These are phyloP conservation scores for Nicotiana sylvestris DNA, from an alignment of 257 asterid species.

Conservation along the genomic window DNA sequence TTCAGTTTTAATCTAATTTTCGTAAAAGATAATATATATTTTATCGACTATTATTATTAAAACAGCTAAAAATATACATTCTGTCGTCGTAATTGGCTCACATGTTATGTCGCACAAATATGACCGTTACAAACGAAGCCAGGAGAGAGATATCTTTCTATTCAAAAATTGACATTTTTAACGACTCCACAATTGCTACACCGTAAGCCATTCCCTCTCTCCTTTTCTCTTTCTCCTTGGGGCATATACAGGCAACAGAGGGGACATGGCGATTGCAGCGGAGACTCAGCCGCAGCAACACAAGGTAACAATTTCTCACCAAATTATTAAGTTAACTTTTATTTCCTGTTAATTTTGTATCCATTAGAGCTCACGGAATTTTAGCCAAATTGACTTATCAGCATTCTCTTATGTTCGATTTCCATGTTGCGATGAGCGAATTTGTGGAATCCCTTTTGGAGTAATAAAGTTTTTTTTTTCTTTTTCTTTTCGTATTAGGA, in stretches of 20 bases:
- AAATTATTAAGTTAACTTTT: not conserved
- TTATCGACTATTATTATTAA: too few species aligned
- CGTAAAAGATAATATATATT: too few species aligned
- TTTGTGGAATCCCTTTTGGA: not conserved
- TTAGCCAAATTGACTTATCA: not conserved
- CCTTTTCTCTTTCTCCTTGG: not conserved
- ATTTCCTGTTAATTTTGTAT: not conserved
- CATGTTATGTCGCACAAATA: not conserved
- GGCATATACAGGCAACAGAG: not conserved
- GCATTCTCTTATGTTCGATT: not conserved
- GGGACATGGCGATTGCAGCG: constrained; percentile 45
- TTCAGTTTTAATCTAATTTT: too few species aligned
- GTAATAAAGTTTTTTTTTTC: not conserved
- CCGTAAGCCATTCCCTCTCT: not conserved
- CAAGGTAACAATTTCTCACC: constrained; percentile 33
- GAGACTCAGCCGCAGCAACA: constrained; percentile 46
- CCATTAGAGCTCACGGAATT: not conserved
- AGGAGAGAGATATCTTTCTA: not conserved
- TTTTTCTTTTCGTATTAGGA: not conserved
- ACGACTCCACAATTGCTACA: not conserved
- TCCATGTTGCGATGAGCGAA: not conserved
- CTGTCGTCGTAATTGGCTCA: not conserved
- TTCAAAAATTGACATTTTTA: not conserved
- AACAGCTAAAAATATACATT: too few species aligned
- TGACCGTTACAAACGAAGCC: not conserved